Evolutionary conservation across 306 rosid species (phyloP), one percentile per base, ranked within the genome.

Genomic region (Hippophae gyantsensis): DNA sequence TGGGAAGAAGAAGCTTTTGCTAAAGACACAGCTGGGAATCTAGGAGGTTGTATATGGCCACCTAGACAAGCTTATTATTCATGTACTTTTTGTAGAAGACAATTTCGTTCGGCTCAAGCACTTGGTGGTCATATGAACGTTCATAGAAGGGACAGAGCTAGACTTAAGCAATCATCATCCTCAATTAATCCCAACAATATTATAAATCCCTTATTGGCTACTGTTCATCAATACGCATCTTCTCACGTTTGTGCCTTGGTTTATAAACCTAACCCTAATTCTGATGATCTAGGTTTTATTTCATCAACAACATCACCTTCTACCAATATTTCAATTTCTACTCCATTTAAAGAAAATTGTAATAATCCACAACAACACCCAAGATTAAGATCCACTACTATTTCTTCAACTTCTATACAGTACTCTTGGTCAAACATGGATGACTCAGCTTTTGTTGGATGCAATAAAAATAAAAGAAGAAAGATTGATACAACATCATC

Each of bases 1-100:
- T 90, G 98, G 98, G 98, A 90, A 74, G 98, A 90, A 56, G 89
- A 83, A 83, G 96, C 95, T 56, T 90, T 90, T 13, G 96, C 95
- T 0, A 95, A 87, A 66, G 98, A 90, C 10, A 82, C 95, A 2
- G 78, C 89, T 0, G 90, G 84, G 9, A 61, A 81, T 66, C 84
- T 84, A 5, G 95, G 97, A 6, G 97, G 95, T 1, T 86, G 97
- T 59, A 58, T 82, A 60, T 90, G 98, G 98, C 98, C 98, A 0
- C 98, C 96, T 9, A 86, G 96, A 64, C 18, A 18, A 18, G 18
- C 18, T 18, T 90, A 92, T 52, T 90, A 90, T 54, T 78, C 95
- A 60, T 90, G 98, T 69, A 87, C 92, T 61, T 90, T 90, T 42
- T 90, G 98, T 66, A 64, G 89, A 69, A 85, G 96, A 68, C 95